These are phyloP conservation scores for Neopestalotiopsis sp. DNA, from an alignment of 2,329 filamentous ascomycete genomes.

Conservation along the genomic window DNA sequence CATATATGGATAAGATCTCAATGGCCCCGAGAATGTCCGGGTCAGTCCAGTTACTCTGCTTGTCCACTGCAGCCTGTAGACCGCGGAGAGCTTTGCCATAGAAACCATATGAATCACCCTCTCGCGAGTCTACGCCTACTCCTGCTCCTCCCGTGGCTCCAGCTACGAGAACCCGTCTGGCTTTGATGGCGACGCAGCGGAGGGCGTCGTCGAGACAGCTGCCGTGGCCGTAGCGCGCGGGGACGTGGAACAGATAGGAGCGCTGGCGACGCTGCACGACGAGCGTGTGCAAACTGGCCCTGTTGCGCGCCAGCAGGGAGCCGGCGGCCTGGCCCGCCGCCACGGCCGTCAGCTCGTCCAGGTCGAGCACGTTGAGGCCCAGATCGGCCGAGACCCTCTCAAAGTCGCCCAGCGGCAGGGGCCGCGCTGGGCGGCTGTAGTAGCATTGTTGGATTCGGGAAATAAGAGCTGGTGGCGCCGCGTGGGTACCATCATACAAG, in stretches of 20 bases:
- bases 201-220: conserved; percentile 23
- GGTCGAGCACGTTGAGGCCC: conserved; percentile 23
- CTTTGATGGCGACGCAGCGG: conserved; percentile 22
- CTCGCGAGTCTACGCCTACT: neutral
- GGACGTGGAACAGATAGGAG: conserved; percentile 21
- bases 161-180: conserved; percentile 19
- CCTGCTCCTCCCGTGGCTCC: neutral
- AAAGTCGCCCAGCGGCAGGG: conserved; percentile 22
- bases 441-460: conserved; percentile 3
- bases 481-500: neutral
- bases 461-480: neutral
- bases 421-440: neutral
- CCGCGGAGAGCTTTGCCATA: conserved; percentile 19
- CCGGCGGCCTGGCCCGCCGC: conserved; percentile 21
- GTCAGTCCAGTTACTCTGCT: conserved; percentile 2
- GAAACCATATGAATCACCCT: conserved; percentile 4
- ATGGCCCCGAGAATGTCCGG: conserved; percentile 23
- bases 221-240: conserved; percentile 20
- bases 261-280: conserved; percentile 17
- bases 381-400: conserved; percentile 20
- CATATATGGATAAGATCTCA: conserved; percentile 23
- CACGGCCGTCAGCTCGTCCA: conserved; percentile 22
- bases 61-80: conserved; percentile 18
- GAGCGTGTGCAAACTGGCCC: conserved; percentile 16
- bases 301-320: conserved; percentile 17